Conservation (phyloP, 768 basidiomycete genomes). For the Mycena capillaripes region DNA sequence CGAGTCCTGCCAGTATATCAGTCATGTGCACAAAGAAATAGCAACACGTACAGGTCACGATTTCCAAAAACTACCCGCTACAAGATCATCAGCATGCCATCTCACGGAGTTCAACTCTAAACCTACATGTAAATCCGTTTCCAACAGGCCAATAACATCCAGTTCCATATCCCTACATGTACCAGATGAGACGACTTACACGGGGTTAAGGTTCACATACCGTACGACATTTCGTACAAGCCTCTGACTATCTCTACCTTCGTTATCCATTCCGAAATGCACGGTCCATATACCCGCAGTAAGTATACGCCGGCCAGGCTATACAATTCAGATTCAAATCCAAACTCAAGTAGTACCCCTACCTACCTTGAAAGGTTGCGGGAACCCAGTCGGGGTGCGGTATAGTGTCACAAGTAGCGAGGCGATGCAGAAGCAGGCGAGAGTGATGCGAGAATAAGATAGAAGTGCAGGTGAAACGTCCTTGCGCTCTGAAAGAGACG, state of each 20-base stretch:
- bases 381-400: conserved; percentile 62
- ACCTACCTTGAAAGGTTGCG: conserved; percentile 73
- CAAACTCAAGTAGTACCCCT: no score
- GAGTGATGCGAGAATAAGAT: conserved; percentile 47
- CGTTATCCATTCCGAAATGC: conserved; percentile 88
- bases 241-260: conserved; percentile 79
- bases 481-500: conserved; percentile 30
- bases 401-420: conserved; percentile 70
- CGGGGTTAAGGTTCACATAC: conserved; percentile 38
- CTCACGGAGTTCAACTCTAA: neutral
- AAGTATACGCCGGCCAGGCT: no score
- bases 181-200: neutral
- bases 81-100: conserved; percentile 4
- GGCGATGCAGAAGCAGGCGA: conserved; percentile 57
- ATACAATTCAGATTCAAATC: no score
- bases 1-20: conserved; percentile 68
- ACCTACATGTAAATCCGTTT: conserved; percentile 88
- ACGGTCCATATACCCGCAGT: conserved; percentile 93
- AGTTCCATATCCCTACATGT: conserved; percentile 79
- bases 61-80: conserved; percentile 86
- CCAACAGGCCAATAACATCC: conserved; percentile 87
- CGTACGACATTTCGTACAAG: conserved; percentile 68
- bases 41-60: conserved; percentile 75
- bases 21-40: neutral
- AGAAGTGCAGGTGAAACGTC: conserved; percentile 33